Base-by-base conservation (phyloP, 1,284 basidiomycete genomes). In the Leccinum griseonigrum region DNA sequence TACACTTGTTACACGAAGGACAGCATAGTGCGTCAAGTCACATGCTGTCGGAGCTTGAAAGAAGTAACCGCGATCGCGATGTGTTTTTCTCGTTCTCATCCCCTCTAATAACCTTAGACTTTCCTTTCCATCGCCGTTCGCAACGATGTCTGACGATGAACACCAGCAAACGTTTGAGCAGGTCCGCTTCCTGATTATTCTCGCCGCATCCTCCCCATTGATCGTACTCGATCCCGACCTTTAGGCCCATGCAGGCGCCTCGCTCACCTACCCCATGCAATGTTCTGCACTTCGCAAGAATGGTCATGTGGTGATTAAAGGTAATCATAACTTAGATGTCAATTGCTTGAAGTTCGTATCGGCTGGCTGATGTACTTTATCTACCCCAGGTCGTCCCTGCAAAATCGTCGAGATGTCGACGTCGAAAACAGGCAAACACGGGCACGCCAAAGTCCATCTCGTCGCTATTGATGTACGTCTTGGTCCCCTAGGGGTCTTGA, bases 321-420 rank as follows among this genome's bases (percentile, higher is more conserved):
- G 89, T 85, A 61, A 32, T 71, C 52, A 10, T 0, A 38, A 57
- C 4, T 16, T 2, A 28, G 9, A 36, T 32, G 32, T 40, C 46
- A 58, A 51, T 51, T 8, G 3, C 58, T 28, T n/a, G 54, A 29
- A 55, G 54, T 28, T 4, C 10, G 22, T 16, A 32, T 54, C 34
- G 52, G 1, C 60, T 60, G 60, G 54, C 62, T 64, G 38, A 54
- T 28, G 3, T 26, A 48, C 55, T 62, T 51, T 32, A 38, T 32
- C 53, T 26, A 32, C 50, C 29, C 13, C 67, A 90, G 90, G 90
- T 71, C 91, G 95, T 73, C 97, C 97, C 69, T 99, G 97, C 94
- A 98, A 98, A 86, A 97, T 97, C 80, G 90, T 96, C 72, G 95
- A 95, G 75, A 99, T 99, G 97, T 98, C 96, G 68, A 99, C 97